A percentile compares a stretch with the other conserved stretches of the same genome.
Conservation (phyloP, 2,329 filamentous ascomycete species). For the Stachybotrys echinatus region DNA sequence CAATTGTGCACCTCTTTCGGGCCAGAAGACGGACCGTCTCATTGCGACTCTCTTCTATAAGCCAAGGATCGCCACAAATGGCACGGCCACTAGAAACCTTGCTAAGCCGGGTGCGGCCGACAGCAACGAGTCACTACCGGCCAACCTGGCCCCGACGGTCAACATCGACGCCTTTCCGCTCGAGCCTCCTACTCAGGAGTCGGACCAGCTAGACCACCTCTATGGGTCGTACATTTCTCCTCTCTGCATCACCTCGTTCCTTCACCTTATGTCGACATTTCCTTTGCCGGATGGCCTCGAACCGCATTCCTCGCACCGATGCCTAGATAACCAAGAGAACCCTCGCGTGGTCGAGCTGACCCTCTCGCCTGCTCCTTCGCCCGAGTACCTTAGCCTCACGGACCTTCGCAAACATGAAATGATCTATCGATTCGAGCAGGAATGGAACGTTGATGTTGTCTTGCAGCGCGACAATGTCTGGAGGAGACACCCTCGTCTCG, state of each 20-base stretch:
- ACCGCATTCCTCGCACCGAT: slow-evolving; percentile 57
- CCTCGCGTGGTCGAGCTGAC: slow-evolving; percentile 63
- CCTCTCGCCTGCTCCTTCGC: slow-evolving; percentile 54
- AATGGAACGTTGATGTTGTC: slow-evolving; percentile 84
- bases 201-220: slow-evolving; percentile 56
- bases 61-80: slow-evolving; percentile 21
- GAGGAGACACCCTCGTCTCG: slow-evolving; percentile 75
- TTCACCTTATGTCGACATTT: slow-evolving; percentile 60
- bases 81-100: slow-evolving; percentile 26
- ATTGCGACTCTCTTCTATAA: slow-evolving; percentile 63
- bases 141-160: slow-evolving; percentile 55
- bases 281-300: slow-evolving; percentile 49
- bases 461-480: slow-evolving; percentile 70
- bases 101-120: slow-evolving; percentile 19
- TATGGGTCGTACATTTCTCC: slow-evolving; percentile 63
- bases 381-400: slow-evolving; percentile 58
- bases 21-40: slow-evolving; percentile 43
- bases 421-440: slow-evolving; percentile 77
- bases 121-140: slow-evolving; percentile 32
- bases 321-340: slow-evolving; percentile 54
- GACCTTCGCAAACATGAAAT: slow-evolving; percentile 76
- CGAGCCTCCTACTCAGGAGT: slow-evolving; percentile 50
- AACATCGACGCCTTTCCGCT: slow-evolving; percentile 55
- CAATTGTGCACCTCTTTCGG: slow-evolving; percentile 52
- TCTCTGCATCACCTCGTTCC: slow-evolving; percentile 59